phyloP scores from a whole-genome alignment of 2,329 filamentous ascomycete species.

The Alternaria gansuensis region DNA sequence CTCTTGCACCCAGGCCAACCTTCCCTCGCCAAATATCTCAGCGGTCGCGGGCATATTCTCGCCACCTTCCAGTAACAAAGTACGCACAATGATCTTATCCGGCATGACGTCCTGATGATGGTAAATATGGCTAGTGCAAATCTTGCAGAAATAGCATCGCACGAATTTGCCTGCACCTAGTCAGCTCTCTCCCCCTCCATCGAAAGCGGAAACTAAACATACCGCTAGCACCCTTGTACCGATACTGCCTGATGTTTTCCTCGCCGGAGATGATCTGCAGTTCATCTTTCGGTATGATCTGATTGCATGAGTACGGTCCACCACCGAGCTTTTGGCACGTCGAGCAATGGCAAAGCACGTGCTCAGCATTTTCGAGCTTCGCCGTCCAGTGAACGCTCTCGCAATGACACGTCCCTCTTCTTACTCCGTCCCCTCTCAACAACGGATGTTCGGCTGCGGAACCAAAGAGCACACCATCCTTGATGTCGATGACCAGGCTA shows the following conservation, averaged over 20 bases:
- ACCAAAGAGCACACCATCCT: constrained; percentile 47
- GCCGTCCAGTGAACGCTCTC: constrained; percentile 39
- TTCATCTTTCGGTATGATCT: constrained; percentile 45
- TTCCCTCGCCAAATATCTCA: constrained; percentile 53
- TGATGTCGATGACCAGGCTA: constrained; percentile 47
- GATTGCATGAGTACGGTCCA: constrained; percentile 50
- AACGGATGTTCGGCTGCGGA: constrained; percentile 33
- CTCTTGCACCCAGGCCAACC: constrained; percentile 47
- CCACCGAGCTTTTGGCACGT: constrained; percentile 51
- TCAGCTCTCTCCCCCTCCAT: constrained; percentile 37
- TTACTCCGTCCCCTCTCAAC: constrained; percentile 17
- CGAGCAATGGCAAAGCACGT: constrained; percentile 51
- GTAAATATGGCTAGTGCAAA: constrained; percentile 54
- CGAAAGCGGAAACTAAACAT: constrained; percentile 14
- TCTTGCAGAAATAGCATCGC: constrained; percentile 51
- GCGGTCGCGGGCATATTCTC: constrained; percentile 46
- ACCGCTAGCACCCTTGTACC: constrained; percentile 28
- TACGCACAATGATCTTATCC: constrained; percentile 53
- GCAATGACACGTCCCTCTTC: constrained; percentile 47
- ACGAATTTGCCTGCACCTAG: constrained; percentile 41
- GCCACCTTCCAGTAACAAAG: constrained; percentile 51
- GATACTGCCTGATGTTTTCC: constrained; percentile 37
- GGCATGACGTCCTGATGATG: constrained; percentile 54
- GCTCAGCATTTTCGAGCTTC: constrained; percentile 37
- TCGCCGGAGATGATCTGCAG: constrained; percentile 39